phyloP scores from a whole-genome alignment of 805 yeast species.

The Tetrapisispora iriomotensis region DNA sequence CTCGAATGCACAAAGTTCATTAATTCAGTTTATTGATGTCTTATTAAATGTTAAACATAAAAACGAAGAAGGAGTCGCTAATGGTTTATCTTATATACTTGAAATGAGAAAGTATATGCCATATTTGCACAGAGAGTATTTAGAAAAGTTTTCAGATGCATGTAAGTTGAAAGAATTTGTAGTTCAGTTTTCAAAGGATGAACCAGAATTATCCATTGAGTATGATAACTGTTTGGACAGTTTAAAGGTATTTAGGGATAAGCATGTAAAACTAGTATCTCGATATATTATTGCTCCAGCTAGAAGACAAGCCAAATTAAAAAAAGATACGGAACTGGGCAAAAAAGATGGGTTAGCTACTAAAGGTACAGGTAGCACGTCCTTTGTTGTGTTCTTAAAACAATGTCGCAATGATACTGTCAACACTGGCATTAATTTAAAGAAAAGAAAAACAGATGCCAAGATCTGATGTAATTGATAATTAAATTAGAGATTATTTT shows the following conservation, averaged over 20 bases:
- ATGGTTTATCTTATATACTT: constrained; percentile 49
- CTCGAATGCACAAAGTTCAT: constrained; percentile 85
- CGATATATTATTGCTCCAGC: constrained; percentile 80
- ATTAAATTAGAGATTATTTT: too few relatives aligned
- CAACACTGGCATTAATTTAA: not conserved
- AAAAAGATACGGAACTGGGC: constrained; percentile 4
- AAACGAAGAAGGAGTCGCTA: constrained; percentile 29
- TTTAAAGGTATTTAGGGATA: constrained; percentile 81
- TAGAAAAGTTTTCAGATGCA: constrained; percentile 46
- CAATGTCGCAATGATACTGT: constrained; percentile 89
- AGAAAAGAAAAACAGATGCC: too few relatives aligned
- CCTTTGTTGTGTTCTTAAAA: constrained; percentile 80
- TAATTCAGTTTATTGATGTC: constrained; percentile 79
- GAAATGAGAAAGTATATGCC: constrained; percentile 93
- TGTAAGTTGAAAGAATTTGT: constrained; percentile 62
- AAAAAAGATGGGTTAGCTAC: constrained; percentile 29
- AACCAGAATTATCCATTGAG: constrained; percentile 53
- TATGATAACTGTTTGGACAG: constrained; percentile 87
- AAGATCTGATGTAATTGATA: not conserved
- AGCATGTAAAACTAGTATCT: constrained; percentile 87
- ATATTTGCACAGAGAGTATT: constrained; percentile 66
- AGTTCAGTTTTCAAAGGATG: constrained; percentile 25
- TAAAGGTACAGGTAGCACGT: constrained; percentile 87
- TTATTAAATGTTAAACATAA: constrained; percentile 62
- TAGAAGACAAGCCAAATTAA: constrained; percentile 11